phyloP scores from a whole-genome alignment of 257 asterid species.

The Capsicum pubescens region DNA sequence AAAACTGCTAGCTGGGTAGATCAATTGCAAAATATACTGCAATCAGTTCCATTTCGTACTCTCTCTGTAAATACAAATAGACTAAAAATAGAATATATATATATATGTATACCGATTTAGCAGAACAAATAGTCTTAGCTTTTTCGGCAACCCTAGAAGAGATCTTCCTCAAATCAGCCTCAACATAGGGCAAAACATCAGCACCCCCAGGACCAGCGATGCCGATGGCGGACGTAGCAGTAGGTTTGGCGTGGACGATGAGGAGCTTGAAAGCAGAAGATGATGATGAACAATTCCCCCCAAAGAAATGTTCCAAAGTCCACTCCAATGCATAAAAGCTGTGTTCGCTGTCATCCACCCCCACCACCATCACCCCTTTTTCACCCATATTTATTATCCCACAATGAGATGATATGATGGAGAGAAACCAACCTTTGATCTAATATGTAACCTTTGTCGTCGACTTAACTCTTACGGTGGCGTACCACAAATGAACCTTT shows the following conservation, averaged over 20 bases:
- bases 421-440: too few species aligned
- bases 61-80: too few species aligned
- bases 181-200: constrained; percentile 70
- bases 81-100: too few species aligned
- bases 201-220: constrained; percentile 76
- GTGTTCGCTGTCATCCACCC: constrained; percentile 79
- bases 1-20: neutral
- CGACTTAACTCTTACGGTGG: neutral
- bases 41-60: too few species aligned
- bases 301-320: constrained; percentile 74
- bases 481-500: neutral
- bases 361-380: constrained; percentile 83
- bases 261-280: constrained; percentile 58
- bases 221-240: constrained; percentile 57
- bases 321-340: constrained; percentile 81
- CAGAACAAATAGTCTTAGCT: constrained; percentile 62
- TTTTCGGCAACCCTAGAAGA: constrained; percentile 65
- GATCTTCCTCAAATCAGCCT: constrained; percentile 70
- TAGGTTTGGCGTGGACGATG: constrained; percentile 73
- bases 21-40: too few species aligned
- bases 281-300: constrained; percentile 2
- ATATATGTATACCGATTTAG: constrained; percentile 54
- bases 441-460: neutral
- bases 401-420: too few species aligned
- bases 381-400: constrained; percentile 34